These are phyloP conservation scores for Ogataea polymorpha DNA, from an alignment of 805 yeast species.

Conservation along the genomic window DNA sequence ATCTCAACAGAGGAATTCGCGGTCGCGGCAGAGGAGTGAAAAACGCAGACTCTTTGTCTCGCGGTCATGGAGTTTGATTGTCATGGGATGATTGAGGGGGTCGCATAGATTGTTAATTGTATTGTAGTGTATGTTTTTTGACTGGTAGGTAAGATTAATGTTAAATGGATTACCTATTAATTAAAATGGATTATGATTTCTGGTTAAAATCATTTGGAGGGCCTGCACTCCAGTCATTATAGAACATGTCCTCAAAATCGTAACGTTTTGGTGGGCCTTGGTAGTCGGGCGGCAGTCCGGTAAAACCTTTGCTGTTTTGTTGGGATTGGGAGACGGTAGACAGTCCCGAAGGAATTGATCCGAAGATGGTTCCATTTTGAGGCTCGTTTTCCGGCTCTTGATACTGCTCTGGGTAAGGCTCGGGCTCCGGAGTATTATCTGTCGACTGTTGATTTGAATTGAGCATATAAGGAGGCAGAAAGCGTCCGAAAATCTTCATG, in stretches of 20 bases:
- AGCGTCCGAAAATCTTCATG: slow-evolving; percentile 78
- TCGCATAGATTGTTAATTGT: no score
- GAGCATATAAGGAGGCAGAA: slow-evolving; percentile 82
- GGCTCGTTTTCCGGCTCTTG: no score
- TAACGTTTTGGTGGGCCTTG: slow-evolving; percentile 16
- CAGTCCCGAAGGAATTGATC: slow-evolving; percentile 32
- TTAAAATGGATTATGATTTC: slow-evolving; percentile 1
- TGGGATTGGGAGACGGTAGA: slow-evolving; percentile 29
- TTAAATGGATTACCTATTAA: no score
- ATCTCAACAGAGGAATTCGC: slow-evolving; percentile 85
- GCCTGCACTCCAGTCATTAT: slow-evolving; percentile 30
- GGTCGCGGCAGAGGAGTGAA: slow-evolving; percentile 85
- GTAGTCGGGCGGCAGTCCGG: slow-evolving; percentile 24
- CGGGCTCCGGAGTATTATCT: slow-evolving; percentile 15
- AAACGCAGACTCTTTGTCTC: no score
- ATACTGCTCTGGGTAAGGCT: slow-evolving; percentile 1
- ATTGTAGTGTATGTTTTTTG: no score
- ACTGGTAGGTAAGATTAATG: no score
- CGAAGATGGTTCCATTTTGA: no score
- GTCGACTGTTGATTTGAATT: slow-evolving; percentile 23
- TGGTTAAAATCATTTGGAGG: slow-evolving; percentile 18
- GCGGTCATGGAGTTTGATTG: no score
- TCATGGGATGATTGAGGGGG: no score
- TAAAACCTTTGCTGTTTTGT: slow-evolving; percentile 30
- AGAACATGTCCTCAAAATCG: slow-evolving; percentile 29